Percentiles rank a stretch among this genome's conserved stretches.
Evolutionary conservation across 495 filamentous ascomycete species (phyloP).

Genomic region (Penicillium subrubescens): DNA sequence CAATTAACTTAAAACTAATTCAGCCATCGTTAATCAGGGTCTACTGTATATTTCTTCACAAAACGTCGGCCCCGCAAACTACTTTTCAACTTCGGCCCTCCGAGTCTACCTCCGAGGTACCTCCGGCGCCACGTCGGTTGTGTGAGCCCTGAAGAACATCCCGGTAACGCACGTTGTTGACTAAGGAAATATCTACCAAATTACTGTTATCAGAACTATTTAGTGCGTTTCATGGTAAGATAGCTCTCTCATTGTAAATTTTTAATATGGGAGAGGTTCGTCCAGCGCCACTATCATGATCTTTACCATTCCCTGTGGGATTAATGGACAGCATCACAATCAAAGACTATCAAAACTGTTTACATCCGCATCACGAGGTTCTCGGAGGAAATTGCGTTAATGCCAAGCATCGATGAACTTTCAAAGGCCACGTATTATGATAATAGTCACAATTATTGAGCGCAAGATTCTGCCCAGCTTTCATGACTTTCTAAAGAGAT

Average conservation of each 20-base stretch:
- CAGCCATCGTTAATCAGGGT: neutral
- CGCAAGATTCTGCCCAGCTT: neutral
- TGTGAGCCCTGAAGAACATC: neutral
- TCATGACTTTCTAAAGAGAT: neutral
- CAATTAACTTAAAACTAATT: neutral
- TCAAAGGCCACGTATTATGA: too few relatives aligned
- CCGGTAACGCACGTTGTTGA: neutral
- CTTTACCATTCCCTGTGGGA: neutral
- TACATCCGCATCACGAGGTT: neutral
- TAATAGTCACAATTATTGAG: too few relatives aligned
- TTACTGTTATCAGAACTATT: neutral
- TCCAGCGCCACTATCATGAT: neutral
- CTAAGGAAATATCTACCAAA: neutral
- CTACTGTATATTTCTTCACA: neutral
- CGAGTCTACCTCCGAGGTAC: neutral
- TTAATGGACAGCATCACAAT: too few relatives aligned
- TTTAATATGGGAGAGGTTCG: neutral
- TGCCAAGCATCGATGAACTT: neutral
- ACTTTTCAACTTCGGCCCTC: neutral
- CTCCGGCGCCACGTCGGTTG: neutral
- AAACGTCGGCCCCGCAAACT: neutral
- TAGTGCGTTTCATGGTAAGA: neutral
- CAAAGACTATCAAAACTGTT: too few relatives aligned
- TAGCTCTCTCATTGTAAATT: neutral
- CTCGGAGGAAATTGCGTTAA: neutral